Conservation (phyloP, 805 yeast genomes). For the Maudiozyma turicensis region DNA sequence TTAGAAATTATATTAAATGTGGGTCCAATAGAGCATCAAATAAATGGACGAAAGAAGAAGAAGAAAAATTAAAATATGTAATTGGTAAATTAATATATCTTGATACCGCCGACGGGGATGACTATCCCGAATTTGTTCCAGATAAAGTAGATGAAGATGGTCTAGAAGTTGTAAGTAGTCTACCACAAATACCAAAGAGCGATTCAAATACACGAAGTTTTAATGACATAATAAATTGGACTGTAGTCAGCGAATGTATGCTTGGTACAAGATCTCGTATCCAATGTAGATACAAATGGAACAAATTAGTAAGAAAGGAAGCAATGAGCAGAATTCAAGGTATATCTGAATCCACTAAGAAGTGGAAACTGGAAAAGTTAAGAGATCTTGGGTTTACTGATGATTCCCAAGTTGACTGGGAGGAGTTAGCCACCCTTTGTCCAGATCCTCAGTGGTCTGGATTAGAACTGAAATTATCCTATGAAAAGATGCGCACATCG, state of each 20-base stretch:
- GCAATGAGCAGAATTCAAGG: slow-evolving; percentile 35
- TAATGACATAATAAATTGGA: slow-evolving; percentile 68
- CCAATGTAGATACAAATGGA: slow-evolving; percentile 95
- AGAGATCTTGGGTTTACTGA: slow-evolving; percentile 35
- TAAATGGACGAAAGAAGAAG: slow-evolving; percentile 75
- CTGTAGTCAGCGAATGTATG: slow-evolving; percentile 81
- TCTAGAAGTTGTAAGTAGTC: slow-evolving; percentile 10
- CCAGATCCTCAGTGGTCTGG: slow-evolving; percentile 45
- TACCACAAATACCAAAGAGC: slow-evolving; percentile 12
- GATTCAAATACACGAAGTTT: slow-evolving; percentile 18
- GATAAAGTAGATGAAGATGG: slow-evolving; percentile 11
- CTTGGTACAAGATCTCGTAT: slow-evolving; percentile 82
- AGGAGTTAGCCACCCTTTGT: slow-evolving; percentile 39
- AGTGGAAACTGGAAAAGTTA: slow-evolving; percentile 40
- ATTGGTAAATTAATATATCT: slow-evolving; percentile 41
- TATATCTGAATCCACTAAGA: slow-evolving; percentile 38
- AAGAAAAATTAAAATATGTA: slow-evolving; percentile 45
- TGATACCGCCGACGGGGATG: slow-evolving; percentile 14
- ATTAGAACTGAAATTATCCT: slow-evolving; percentile 50
- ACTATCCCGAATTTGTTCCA: slow-evolving; percentile 6
- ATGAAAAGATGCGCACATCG: slow-evolving; percentile 46
- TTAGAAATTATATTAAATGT: slow-evolving; percentile 93
- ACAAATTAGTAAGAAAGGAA: slow-evolving; percentile 60
- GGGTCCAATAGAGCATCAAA: slow-evolving; percentile 66
- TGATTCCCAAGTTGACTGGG: slow-evolving; percentile 44